Evolutionary conservation across 75 land plant species (phyloP), one percentile per base, ranked within the genome.

Genomic region (Adiantum capillusveneris): DNA sequence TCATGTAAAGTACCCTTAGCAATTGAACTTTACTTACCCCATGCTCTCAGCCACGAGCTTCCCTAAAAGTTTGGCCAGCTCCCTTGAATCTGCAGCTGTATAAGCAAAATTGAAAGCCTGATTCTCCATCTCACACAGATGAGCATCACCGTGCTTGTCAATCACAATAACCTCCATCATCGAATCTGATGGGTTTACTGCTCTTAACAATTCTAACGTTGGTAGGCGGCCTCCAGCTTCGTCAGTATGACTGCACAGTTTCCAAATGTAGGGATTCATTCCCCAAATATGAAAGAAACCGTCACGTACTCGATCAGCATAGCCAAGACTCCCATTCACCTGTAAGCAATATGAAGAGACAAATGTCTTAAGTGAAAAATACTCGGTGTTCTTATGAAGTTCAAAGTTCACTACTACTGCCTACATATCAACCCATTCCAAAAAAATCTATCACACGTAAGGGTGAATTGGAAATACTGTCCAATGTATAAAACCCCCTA

Each of bases 211-310:
- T 50, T 65, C 60, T 57, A 89, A 64, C 27, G 85, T 62, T 58
- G 95, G 95, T 70, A 89, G 27, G 14, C 61, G 66, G 37, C 68
- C 79, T 31, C 84, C 79, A 7, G 31, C 52, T 60, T 78, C 86
- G 42, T 76, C 77, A 16, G 65, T 34, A 0, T 78, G 78, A 69
- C 79, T 85, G 78, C 95, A 89, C 84, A 89, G 80, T 6, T 62
- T 45, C 90, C 95, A 89, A 24, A 89, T 45, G 55, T 89, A 78
- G 0, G 95, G 89, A 66, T 89, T 76, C 81, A 89, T 85, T 20
- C 95, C 95, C 68, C 74, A 36, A 43, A 89, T 72, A 39, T 64
- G 71, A 39, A 85, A 85, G 65, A 89, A 85, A 0, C 95, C 95
- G 76, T 85, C 76, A 9, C 74, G 70, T 56, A 89, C 77, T 57